phyloP scores from a whole-genome alignment of 306 rosid species.

The Gillenia trifoliata region DNA sequence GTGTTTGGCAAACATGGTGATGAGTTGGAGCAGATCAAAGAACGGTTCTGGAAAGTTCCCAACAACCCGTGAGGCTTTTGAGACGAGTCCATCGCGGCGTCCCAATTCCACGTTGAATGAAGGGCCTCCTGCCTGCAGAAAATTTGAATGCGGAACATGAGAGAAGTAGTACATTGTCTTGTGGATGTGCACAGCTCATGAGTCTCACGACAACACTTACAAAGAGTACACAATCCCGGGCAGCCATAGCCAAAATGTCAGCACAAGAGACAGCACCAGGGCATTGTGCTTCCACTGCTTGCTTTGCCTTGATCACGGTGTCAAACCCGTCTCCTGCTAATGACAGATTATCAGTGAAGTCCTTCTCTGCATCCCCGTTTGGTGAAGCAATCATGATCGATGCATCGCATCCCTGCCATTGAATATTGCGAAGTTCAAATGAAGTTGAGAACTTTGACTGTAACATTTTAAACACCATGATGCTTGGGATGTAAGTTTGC shows the following conservation, averaged over 20 bases:
- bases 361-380: conserved; percentile 77
- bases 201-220: no score
- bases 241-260: conserved; percentile 68
- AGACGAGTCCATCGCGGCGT: conserved; percentile 62
- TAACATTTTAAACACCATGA: no score
- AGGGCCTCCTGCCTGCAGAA: conserved; percentile 66
- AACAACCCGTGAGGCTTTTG: conserved; percentile 48
- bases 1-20: conserved; percentile 39
- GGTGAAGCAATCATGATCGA: conserved; percentile 53
- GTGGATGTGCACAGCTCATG: neutral
- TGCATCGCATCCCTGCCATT: conserved; percentile 73
- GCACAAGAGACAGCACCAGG: conserved; percentile 78
- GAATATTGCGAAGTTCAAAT: neutral
- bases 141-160: neutral
- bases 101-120: conserved; percentile 67
- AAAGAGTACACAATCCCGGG: conserved; percentile 57
- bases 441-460: no score
- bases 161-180: neutral
- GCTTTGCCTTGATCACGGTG: conserved; percentile 67
- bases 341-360: conserved; percentile 52
- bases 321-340: conserved; percentile 92
- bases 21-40: conserved; percentile 46
- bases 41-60: conserved; percentile 53
- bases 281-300: conserved; percentile 66
- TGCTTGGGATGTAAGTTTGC: no score